These are phyloP conservation scores for sweet orange (Citrus sinensis) DNA, from an alignment of 345 rosid genomes.

Conservation along the genomic window DNA sequence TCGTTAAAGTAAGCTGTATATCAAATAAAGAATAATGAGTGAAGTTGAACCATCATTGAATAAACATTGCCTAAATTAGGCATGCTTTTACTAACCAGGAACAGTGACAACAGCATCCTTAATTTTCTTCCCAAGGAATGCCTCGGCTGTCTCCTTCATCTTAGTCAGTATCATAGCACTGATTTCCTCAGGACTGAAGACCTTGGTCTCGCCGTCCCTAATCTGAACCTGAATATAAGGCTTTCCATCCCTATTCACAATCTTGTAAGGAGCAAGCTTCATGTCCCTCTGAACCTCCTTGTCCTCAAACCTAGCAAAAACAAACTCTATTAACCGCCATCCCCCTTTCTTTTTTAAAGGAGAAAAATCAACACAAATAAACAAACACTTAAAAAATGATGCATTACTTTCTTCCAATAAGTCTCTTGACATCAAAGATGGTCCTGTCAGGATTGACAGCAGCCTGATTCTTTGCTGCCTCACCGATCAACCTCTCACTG, in stretches of 20 bases:
- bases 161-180: slow-evolving; percentile 88
- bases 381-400: not conserved
- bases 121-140: slow-evolving; percentile 97
- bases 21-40: not conserved
- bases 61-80: not conserved
- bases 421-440: slow-evolving; percentile 87
- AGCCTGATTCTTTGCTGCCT: slow-evolving; percentile 98
- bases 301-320: slow-evolving; percentile 66
- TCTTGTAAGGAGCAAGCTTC: slow-evolving; percentile 90
- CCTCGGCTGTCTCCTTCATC: slow-evolving; percentile 99
- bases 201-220: slow-evolving; percentile 95
- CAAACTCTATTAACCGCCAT: slow-evolving; percentile 2
- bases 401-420: slow-evolving; percentile 88
- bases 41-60: not conserved
- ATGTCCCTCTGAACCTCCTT: slow-evolving; percentile 92
- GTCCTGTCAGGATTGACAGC: slow-evolving; percentile 88
- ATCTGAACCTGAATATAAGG: slow-evolving; percentile 88
- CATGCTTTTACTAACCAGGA: slow-evolving; percentile 60
- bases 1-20: slow-evolving; percentile 93
- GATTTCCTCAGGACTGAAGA: slow-evolving; percentile 91
- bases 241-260: slow-evolving; percentile 89
- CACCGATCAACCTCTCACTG: slow-evolving; percentile 87
- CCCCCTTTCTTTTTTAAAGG: not conserved
- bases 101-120: slow-evolving; percentile 98
- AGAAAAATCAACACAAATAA: not conserved